Base-by-base conservation (phyloP, 345 rosid species). In the Salix arbutifolia region DNA sequence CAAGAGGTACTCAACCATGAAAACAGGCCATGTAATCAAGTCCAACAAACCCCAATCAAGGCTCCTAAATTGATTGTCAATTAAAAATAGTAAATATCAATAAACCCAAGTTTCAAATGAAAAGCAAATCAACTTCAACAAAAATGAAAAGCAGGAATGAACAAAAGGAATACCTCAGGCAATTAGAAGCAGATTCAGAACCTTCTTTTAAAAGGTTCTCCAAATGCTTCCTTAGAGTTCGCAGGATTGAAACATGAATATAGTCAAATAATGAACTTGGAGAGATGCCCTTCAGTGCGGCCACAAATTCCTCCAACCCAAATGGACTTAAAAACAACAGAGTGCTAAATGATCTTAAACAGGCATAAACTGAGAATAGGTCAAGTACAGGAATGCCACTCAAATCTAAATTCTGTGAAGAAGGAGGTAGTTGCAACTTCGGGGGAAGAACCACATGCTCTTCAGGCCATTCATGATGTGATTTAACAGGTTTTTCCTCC, bases 321-420 rank as follows among this genome's bases (percentile, higher is more conserved):
- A 96, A 96, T 69, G 99, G 99, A 74, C 99, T 93, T 85, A 93
- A 86, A 82, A 90, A 93, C 79, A 96, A 82, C 65, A 92, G 79
- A 46, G 88, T 85, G 79, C 98, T 92, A 84, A 96, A 96, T 83
- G 97, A 91, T 75, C 98, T 90, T 85, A 96, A 82, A 81, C 85
- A 96, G 48, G 99, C 87, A 85, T 91, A 93, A 66, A 89, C 82
- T 68, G 91, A 86, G 84, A 96, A 96, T 69, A 89, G 77, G 71
- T 90, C 91, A 53, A 92, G 86, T 65, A 86, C 70, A 23, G 86
- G 84, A 81, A 87, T 78, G 76, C 94, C 96, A 65, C 82, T 92
- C 84, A 93, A 81, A 83, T 88, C 85, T 78, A 91, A 80, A 53
- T 71, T 77, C 78, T 61, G 74, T 0, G 98, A 93, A 80, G 97